Conservation (phyloP, 2,329 filamentous ascomycete species). For the Macrophomina tecta region DNA sequence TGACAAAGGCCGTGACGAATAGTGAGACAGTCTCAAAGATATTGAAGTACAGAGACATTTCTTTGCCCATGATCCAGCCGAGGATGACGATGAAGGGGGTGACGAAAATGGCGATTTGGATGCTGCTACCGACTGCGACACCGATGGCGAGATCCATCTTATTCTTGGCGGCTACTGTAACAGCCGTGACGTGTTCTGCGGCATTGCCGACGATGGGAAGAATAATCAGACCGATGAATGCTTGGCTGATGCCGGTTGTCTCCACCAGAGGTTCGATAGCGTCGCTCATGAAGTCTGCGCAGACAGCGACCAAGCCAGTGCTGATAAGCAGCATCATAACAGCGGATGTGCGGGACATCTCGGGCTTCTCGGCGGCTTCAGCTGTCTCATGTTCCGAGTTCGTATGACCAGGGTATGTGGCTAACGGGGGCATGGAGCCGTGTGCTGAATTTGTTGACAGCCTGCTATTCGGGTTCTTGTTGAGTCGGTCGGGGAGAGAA, state of each 20-base stretch:
- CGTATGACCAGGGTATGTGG: constrained; percentile 1
- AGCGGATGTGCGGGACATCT: constrained; percentile 64
- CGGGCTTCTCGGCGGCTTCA: constrained; percentile 41
- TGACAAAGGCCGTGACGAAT: constrained; percentile 82
- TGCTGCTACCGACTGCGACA: constrained; percentile 79
- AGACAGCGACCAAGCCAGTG: constrained; percentile 65
- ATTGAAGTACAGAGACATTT: constrained; percentile 70
- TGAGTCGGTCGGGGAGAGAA: constrained; percentile 46
- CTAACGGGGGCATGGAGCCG: neutral
- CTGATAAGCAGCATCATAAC: constrained; percentile 61
- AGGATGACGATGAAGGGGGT: constrained; percentile 78
- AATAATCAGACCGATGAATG: constrained; percentile 81
- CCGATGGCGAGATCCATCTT: constrained; percentile 86
- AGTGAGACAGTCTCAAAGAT: constrained; percentile 71
- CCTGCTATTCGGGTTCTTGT: constrained; percentile 33
- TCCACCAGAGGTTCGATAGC: constrained; percentile 72
- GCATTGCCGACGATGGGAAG: constrained; percentile 84
- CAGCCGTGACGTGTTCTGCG: constrained; percentile 80
- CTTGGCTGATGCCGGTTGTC: constrained; percentile 66
- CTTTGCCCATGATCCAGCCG: constrained; percentile 76
- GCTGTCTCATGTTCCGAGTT: neutral
- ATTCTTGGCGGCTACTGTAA: constrained; percentile 80
- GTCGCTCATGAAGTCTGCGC: constrained; percentile 75
- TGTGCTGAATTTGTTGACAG: constrained; percentile 23
- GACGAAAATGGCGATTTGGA: constrained; percentile 79